phyloP scores from a whole-genome alignment of 2,329 filamentous ascomycete species.

The Pestalotiopsis sp. region DNA sequence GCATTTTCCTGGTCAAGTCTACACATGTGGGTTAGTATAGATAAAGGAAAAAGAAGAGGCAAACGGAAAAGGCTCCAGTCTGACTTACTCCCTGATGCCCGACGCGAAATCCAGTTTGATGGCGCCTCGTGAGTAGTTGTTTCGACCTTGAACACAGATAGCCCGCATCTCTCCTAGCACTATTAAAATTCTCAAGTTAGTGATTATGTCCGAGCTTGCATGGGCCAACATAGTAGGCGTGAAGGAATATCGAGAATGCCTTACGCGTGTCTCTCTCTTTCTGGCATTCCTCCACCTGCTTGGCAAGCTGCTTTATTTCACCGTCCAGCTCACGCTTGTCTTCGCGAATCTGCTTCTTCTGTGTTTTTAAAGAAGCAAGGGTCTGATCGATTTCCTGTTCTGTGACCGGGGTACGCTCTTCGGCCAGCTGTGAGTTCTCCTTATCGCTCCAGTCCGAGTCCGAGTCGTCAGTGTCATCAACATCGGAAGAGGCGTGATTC shows the following conservation, averaged over 20 bases:
- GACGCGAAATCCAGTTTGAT: constrained; percentile 62
- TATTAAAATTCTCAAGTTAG: not conserved
- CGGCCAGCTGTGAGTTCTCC: not conserved
- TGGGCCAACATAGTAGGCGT: not conserved
- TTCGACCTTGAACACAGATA: constrained; percentile 55
- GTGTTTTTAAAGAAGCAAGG: not conserved
- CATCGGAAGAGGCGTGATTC: not conserved
- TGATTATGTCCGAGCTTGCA: not conserved
- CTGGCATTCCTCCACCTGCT: not conserved
- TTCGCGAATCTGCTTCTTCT: not conserved
- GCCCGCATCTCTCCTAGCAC: constrained; percentile 17
- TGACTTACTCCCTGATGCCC: constrained; percentile 53
- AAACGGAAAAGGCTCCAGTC: constrained; percentile 13
- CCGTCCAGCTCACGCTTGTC: not conserved
- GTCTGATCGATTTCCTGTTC: not conserved
- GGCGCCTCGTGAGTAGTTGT: constrained; percentile 54
- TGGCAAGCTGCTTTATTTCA: not conserved
- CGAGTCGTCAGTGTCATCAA: not conserved
- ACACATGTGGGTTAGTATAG: not conserved
- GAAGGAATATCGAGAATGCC: not conserved
- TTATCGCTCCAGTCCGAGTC: not conserved
- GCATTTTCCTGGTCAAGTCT: constrained; percentile 56
- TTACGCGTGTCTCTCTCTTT: not conserved
- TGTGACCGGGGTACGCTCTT: not conserved
- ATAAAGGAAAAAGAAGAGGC: no score